Percentiles rank a stretch among this genome's conserved stretches.
Conservation (phyloP, 192 early-diverging fungal species). For the Chytriomyces sp. region DNA sequence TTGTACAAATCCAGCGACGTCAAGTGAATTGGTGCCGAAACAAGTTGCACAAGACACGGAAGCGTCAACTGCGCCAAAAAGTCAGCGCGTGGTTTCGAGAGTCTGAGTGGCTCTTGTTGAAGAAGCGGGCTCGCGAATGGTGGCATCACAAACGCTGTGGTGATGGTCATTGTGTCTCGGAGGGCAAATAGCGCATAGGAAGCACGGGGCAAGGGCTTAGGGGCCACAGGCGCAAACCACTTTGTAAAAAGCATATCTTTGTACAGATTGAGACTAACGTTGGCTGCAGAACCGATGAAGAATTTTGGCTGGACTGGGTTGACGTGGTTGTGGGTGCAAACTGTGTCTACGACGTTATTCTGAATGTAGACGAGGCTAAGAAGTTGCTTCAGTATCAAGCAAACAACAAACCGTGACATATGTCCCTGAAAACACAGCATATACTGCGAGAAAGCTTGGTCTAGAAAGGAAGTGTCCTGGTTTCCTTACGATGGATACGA, state of each 20-base stretch:
- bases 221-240: conserved; percentile 37
- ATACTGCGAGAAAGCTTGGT: conserved; percentile 39
- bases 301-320: conserved; percentile 42
- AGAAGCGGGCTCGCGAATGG: conserved; percentile 19
- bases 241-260: conserved; percentile 48
- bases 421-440: conserved; percentile 42
- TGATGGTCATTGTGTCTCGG: conserved; percentile 44
- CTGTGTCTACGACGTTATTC: conserved; percentile 40
- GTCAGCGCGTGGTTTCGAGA: conserved; percentile 16
- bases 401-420: conserved; percentile 1
- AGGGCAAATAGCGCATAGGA: conserved; percentile 36
- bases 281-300: conserved; percentile 37
- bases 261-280: conserved; percentile 35
- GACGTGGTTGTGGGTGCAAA: conserved; percentile 31
- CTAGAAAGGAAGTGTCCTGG: conserved; percentile 17
- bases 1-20: conserved; percentile 50
- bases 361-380: conserved; percentile 19
- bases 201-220: conserved; percentile 32
- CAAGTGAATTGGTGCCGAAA: conserved; percentile 44
- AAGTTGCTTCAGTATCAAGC: too few relatives aligned
- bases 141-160: conserved; percentile 46
- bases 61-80: conserved; percentile 36
- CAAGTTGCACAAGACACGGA: conserved; percentile 46
- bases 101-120: neutral
- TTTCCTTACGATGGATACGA: conserved; percentile 8